Evolutionary conservation across 495 filamentous ascomycete genomes (phyloP), one percentile per base, ranked within the genome.

Genomic region (Oidiodendron maius): DNA sequence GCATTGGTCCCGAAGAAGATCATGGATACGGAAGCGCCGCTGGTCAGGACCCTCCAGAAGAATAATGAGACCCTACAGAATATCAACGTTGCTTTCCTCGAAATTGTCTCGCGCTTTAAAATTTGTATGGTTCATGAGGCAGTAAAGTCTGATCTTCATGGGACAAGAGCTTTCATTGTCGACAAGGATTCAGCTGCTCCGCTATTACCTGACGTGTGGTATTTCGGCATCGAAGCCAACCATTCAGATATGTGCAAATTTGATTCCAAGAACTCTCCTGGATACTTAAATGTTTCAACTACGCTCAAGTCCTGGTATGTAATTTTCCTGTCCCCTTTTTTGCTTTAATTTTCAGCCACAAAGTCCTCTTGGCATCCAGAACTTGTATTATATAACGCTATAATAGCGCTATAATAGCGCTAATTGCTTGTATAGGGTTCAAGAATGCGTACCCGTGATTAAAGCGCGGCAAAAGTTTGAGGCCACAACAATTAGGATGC

Each of bases 221-320:
- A 84, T 39, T 87, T 83, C 56, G 83, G 84, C 12, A 88, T 95
- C 39, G 84, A 91, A 54, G 82, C 85, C 1, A 83, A 79, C n/a
- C 89, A 95, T 61, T 84, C 82, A n/a, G 74, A 78, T 28, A 93
- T 95, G 86, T 89, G 82, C 70, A 93, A 89, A 58, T 95, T 93
- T 52, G 82, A 85, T 24, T 80, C 78, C 53, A 75, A 79, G 17
- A 78, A 71, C 47, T 73, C 87, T 0, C 82, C 88, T 0, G 89
- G 89, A 1, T 95, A 83, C 55, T 75, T 81, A 36, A 81, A 82
- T 15, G 74, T 95, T 12, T 80, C 82, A 1, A 85, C 83, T 25
- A 82, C 83, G 0, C 67, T 95, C 11, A 71, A 79, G 32, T 76
- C 85, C 16, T 95, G 87, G 71, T 77, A 39, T 37, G 8, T 8